Percentiles rank a stretch among this genome's conserved stretches.
Evolutionary conservation across 2,329 filamentous ascomycete species (phyloP).

Genomic region (Alternaria metachromatica): DNA sequence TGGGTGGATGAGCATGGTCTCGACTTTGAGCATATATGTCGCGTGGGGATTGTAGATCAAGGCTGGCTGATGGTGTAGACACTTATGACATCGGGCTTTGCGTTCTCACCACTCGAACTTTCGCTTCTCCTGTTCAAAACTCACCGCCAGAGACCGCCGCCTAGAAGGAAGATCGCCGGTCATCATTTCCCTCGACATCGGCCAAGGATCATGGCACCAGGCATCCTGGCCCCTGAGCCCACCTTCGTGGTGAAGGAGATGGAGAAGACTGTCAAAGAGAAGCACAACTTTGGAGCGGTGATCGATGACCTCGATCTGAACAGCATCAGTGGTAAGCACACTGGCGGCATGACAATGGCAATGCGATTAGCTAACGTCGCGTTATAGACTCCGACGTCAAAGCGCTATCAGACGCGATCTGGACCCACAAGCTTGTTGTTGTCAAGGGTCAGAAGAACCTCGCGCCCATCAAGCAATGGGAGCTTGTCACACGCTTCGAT

Average conservation of each 20-base stretch:
- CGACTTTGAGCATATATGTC: not conserved
- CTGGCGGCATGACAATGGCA: not conserved
- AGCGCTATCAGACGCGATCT: constrained; percentile 50
- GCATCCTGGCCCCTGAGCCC: not conserved
- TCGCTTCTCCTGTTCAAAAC: not conserved
- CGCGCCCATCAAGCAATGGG: constrained; percentile 54
- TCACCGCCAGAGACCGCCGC: not conserved
- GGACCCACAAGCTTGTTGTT: constrained; percentile 54
- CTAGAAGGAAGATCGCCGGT: not conserved
- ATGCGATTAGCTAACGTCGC: not conserved
- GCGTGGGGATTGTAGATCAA: not conserved
- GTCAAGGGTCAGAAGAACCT: constrained; percentile 54
- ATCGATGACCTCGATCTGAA: constrained; percentile 50
- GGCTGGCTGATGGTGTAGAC: not conserved
- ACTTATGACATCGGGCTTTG: not conserved
- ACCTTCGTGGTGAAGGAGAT: constrained; percentile 8
- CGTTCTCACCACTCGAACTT: not conserved
- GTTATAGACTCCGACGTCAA: not conserved
- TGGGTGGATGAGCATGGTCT: not conserved
- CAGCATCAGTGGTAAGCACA: constrained; percentile 30
- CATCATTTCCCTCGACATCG: not conserved
- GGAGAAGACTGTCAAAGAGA: constrained; percentile 5
- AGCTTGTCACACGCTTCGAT: constrained; percentile 53
- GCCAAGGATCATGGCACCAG: not conserved
- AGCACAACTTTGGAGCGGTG: constrained; percentile 23